Percentiles rank a stretch among this genome's conserved stretches.
Conservation (phyloP, 2,329 filamentous ascomycete species). For the Aspergillus clavatus region DNA sequence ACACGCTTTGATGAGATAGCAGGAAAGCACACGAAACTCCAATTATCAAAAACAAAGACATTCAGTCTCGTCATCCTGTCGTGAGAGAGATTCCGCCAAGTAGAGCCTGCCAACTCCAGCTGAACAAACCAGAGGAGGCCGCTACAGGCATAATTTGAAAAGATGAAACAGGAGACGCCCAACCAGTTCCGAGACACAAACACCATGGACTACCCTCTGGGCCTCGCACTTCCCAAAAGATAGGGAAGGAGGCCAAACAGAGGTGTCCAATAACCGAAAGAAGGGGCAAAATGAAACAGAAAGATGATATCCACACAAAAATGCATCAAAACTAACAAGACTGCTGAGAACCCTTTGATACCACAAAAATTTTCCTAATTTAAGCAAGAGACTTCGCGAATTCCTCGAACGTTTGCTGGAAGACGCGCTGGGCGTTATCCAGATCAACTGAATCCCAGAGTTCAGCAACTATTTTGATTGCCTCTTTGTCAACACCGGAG, state of each 20-base stretch:
- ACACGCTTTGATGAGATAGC: neutral
- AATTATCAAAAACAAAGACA: slow-evolving; percentile 1
- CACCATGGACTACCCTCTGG: neutral
- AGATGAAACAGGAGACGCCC: neutral
- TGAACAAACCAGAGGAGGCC: neutral
- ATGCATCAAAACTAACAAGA: neutral
- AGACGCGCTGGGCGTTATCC: slow-evolving; percentile 12
- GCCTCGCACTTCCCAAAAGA: neutral
- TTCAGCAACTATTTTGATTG: slow-evolving; percentile 11
- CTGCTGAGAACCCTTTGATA: neutral
- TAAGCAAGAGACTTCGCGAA: slow-evolving; percentile 13
- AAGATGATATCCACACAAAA: neutral
- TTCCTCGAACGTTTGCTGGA: slow-evolving; percentile 13
- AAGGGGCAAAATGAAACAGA: neutral
- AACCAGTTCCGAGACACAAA: neutral
- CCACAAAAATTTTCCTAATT: neutral
- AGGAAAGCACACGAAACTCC: neutral
- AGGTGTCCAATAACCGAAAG: neutral
- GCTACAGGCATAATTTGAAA: neutral
- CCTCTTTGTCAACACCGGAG: slow-evolving; percentile 11
- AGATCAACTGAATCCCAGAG: slow-evolving; percentile 15
- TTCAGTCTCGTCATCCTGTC: neutral
- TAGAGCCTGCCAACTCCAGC: slow-evolving; percentile 2
- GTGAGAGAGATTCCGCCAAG: neutral
- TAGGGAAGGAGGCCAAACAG: neutral